phyloP scores from a whole-genome alignment of 83 land plant genomes.

The Isoetes engelmannii region DNA sequence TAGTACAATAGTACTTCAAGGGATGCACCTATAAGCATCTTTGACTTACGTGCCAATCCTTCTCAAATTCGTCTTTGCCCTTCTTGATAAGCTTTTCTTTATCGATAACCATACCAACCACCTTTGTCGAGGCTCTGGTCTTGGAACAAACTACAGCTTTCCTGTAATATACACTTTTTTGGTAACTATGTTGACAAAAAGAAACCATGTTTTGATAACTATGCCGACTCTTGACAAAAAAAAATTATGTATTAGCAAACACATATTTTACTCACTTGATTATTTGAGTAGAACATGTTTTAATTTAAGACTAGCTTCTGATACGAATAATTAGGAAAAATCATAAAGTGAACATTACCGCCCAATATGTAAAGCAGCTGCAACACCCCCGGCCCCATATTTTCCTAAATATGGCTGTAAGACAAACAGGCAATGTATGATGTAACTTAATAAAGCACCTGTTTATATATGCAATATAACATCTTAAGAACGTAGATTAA shows the following conservation, averaged over 20 bases:
- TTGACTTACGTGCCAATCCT: conserved; percentile 39
- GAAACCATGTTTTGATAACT: too few species aligned
- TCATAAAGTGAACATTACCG: conserved; percentile 29
- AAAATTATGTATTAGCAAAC: not conserved
- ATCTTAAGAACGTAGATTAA: not conserved
- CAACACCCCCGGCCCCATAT: conserved; percentile 79
- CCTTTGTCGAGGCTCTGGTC: conserved; percentile 46
- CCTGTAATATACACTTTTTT: conserved; percentile 20
- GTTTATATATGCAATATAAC: not conserved
- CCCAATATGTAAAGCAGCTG: conserved; percentile 61
- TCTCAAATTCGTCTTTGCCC: conserved; percentile 24
- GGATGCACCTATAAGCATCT: not conserved
- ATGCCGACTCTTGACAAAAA: too few species aligned
- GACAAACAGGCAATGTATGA: not conserved
- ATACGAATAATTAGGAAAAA: not conserved
- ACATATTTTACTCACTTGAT: not conserved
- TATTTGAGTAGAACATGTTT: not conserved
- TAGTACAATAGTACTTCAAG: not conserved
- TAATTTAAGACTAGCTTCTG: not conserved
- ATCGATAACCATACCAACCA: conserved; percentile 39
- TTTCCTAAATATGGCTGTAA: conserved; percentile 75
- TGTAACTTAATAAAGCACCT: not conserved
- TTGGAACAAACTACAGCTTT: conserved; percentile 52
- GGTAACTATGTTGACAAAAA: too few species aligned
- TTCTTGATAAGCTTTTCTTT: conserved; percentile 29